A percentile compares a stretch with the other conserved stretches of the same genome.
Conservation (phyloP, 768 basidiomycete species). For the Auricularia sp. region DNA sequence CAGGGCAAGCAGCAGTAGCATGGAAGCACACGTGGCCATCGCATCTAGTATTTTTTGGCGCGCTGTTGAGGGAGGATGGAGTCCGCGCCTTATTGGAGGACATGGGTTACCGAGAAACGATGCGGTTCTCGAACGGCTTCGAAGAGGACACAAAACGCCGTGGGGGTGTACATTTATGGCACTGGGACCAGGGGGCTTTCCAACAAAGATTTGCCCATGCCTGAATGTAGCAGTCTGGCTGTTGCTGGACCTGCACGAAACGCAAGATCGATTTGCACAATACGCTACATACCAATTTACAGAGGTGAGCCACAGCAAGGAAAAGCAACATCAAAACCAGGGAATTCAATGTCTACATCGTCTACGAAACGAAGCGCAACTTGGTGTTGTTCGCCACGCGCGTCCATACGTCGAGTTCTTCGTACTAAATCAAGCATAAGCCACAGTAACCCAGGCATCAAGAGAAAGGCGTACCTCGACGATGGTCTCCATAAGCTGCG, state of each 20-base stretch:
- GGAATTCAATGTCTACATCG: not conserved
- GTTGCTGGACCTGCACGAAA: not conserved
- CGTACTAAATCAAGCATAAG: constrained; percentile 50
- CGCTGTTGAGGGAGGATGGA: constrained; percentile 46
- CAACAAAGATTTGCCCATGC: not conserved
- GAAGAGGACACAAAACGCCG: constrained; percentile 64
- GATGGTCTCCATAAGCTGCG: constrained; percentile 79
- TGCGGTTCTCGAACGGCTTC: constrained; percentile 54
- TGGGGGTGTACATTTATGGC: constrained; percentile 69
- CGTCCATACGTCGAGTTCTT: constrained; percentile 68
- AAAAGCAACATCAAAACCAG: not conserved
- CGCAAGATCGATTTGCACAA: not conserved
- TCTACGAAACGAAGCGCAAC: constrained; percentile 45
- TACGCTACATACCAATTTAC: not conserved
- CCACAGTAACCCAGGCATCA: constrained; percentile 2
- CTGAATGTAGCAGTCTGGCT: not conserved
- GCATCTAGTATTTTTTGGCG: constrained; percentile 75
- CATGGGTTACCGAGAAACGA: constrained; percentile 55
- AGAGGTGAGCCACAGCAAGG: not conserved
- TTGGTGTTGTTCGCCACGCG: constrained; percentile 79
- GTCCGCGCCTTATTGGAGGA: constrained; percentile 36
- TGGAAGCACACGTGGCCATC: constrained; percentile 76
- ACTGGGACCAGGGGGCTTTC: constrained; percentile 9
- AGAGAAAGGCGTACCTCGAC: constrained; percentile 43
- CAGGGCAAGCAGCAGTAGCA: constrained; percentile 14